These are phyloP conservation scores for Monosporascus sp. DNA, from an alignment of 2,329 filamentous ascomycete genomes.

Conservation along the genomic window DNA sequence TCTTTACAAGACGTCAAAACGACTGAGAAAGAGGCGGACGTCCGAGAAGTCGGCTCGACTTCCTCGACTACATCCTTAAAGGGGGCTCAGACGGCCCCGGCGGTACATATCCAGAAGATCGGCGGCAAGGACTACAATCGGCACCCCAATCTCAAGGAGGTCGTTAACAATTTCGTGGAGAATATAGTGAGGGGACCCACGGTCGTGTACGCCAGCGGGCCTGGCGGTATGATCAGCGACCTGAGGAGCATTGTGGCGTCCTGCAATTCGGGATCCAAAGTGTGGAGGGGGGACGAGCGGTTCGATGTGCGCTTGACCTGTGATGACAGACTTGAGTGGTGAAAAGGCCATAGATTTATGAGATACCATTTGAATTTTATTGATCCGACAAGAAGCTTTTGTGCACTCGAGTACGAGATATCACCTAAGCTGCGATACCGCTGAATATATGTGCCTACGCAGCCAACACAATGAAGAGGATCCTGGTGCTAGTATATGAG, in stretches of 20 bases:
- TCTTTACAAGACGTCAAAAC: constrained; percentile 22
- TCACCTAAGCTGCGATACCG: too few relatives aligned
- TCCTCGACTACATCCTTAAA: constrained; percentile 14
- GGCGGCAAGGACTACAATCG: constrained; percentile 24
- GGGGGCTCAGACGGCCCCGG: constrained; percentile 20
- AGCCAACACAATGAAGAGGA: too few relatives aligned
- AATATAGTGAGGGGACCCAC: constrained; percentile 43
- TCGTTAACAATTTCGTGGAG: constrained; percentile 45
- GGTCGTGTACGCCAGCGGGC: constrained; percentile 56
- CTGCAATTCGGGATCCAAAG: constrained; percentile 45
- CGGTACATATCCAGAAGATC: constrained; percentile 24
- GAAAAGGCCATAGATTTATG: neutral
- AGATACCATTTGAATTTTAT: neutral
- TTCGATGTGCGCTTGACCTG: constrained; percentile 52
- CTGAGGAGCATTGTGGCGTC: constrained; percentile 48
- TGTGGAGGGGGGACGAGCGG: constrained; percentile 53
- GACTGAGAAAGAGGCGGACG: constrained; percentile 14
- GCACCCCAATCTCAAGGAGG: constrained; percentile 40
- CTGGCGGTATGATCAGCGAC: constrained; percentile 54
- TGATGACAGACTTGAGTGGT: constrained; percentile 56
- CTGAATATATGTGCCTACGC: too few relatives aligned
- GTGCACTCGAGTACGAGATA: too few relatives aligned
- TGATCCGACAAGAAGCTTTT: too few relatives aligned
- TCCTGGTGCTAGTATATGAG: too few relatives aligned
- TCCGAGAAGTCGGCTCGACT: constrained; percentile 19